Conservation (phyloP, 1,284 basidiomycete genomes). For the Paramarasmius palmivorus region DNA sequence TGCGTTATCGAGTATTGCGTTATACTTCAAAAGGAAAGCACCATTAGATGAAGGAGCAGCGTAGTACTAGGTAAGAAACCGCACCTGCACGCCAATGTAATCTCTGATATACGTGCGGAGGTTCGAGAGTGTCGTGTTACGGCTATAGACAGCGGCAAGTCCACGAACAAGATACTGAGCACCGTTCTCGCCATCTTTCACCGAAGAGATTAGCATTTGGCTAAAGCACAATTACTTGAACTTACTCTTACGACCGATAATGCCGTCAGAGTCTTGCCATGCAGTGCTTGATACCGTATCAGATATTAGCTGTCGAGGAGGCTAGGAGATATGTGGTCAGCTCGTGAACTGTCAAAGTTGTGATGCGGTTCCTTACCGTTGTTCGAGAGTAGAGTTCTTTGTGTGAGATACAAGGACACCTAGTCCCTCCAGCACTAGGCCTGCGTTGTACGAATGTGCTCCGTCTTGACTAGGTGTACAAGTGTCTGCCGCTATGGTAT, state of each 20-base stretch:
- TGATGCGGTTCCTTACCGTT: background rate
- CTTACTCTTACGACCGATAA: background rate
- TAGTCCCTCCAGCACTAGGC: slow-evolving; percentile 12
- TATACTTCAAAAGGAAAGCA: slow-evolving; percentile 8
- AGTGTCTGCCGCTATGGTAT: slow-evolving; percentile 8
- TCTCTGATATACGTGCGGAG: background rate
- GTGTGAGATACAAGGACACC: slow-evolving; percentile 8
- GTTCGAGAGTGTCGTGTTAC: slow-evolving; percentile 8
- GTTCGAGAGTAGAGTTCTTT: background rate
- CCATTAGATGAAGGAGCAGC: background rate
- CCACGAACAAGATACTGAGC: slow-evolving; percentile 9
- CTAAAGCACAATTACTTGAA: background rate
- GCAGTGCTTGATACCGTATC: background rate
- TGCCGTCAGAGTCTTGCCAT: background rate
- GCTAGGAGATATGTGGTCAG: background rate
- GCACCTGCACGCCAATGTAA: slow-evolving; percentile 2
- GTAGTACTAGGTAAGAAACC: too few relatives aligned
- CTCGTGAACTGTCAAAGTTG: background rate
- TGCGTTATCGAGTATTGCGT: slow-evolving; percentile 14
- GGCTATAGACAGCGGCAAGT: slow-evolving; percentile 9
- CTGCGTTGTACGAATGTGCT: slow-evolving; percentile 6
- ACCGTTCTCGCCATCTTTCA: background rate
- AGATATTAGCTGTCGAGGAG: background rate
- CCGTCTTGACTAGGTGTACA: background rate
- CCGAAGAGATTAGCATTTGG: background rate